A percentile compares a stretch with the other conserved stretches of the same genome.
phyloP scores from a whole-genome alignment of 495 filamentous ascomycete species.

The Parathielavia appendiculata region DNA sequence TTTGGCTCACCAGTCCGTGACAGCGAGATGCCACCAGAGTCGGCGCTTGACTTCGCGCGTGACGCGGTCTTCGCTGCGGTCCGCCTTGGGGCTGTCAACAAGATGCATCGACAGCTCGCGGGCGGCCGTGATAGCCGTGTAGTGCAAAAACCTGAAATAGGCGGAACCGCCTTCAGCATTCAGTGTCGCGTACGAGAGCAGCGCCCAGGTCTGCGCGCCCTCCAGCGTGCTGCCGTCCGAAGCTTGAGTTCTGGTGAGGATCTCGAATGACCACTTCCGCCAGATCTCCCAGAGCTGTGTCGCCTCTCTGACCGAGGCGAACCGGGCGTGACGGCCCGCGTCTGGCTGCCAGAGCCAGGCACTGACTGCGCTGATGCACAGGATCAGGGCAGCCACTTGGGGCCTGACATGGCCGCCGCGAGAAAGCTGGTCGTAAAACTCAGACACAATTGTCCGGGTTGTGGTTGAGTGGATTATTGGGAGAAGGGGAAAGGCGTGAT shows the following conservation, averaged over 20 bases:
- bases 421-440: conserved; percentile 18
- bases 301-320: conserved; percentile 33
- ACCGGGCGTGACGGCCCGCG: conserved; percentile 23
- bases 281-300: conserved; percentile 32
- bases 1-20: conserved; percentile 40
- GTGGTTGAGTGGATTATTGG: conserved; percentile 5
- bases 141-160: conserved; percentile 33
- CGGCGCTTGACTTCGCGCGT: conserved; percentile 42
- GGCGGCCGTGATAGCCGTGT: conserved; percentile 31
- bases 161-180: conserved; percentile 40
- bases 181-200: conserved; percentile 36
- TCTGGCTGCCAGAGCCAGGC: conserved; percentile 37
- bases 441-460: conserved; percentile 31
- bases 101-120: conserved; percentile 40
- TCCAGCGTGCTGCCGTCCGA: conserved; percentile 35
- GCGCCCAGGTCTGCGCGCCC: conserved; percentile 41
- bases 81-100: conserved; percentile 34
- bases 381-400: conserved; percentile 38
- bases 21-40: conserved; percentile 48
- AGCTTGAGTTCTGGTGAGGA: conserved; percentile 35
- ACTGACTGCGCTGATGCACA: conserved; percentile 42
- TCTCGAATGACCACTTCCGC: conserved; percentile 35
- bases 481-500: conserved; percentile 3
- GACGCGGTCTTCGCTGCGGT: conserved; percentile 19
- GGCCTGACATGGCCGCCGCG: conserved; percentile 10